Evolutionary conservation across 352 stramenopile species (phyloP).

Genomic region (Phytophthora tentaculata): DNA sequence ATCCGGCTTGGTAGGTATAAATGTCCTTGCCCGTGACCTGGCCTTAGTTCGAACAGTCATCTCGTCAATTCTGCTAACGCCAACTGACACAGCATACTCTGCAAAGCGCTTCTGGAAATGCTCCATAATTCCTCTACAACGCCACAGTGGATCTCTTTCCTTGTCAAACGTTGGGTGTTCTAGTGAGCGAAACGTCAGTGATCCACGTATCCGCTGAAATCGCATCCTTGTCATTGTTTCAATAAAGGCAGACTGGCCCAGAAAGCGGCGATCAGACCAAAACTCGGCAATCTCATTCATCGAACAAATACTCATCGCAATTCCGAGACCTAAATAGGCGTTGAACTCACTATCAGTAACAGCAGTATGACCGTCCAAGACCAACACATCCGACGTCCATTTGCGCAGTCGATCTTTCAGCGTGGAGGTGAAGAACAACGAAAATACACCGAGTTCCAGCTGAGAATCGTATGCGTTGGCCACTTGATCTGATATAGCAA

Average conservation of each 20-base stretch:
- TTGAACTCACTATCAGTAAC: constrained; percentile 24
- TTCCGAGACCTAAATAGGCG: constrained; percentile 17
- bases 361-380: not conserved
- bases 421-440: constrained; percentile 10
- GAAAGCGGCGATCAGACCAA: constrained; percentile 13
- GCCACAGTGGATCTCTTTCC: constrained; percentile 13
- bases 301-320: constrained; percentile 13
- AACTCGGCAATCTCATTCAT: constrained; percentile 15
- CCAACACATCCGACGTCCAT: constrained; percentile 17
- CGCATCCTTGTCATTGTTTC: constrained; percentile 16
- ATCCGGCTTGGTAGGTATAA: not conserved
- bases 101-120: constrained; percentile 15
- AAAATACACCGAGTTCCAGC: constrained; percentile 5
- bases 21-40: not conserved
- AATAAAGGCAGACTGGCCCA: constrained; percentile 7
- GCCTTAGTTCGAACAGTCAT: constrained; percentile 7
- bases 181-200: constrained; percentile 1
- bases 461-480: constrained; percentile 5
- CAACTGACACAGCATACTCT: constrained; percentile 8
- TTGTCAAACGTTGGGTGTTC: constrained; percentile 4
- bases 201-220: constrained; percentile 15
- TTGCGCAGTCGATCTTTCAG: not conserved
- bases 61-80: constrained; percentile 17
- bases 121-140: not conserved
- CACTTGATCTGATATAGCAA: constrained; percentile 6